Percentiles rank a stretch among this genome's conserved stretches.
Conservation (phyloP, 2,329 filamentous ascomycete genomes). For the Pseudogymnoascus sp. region DNA sequence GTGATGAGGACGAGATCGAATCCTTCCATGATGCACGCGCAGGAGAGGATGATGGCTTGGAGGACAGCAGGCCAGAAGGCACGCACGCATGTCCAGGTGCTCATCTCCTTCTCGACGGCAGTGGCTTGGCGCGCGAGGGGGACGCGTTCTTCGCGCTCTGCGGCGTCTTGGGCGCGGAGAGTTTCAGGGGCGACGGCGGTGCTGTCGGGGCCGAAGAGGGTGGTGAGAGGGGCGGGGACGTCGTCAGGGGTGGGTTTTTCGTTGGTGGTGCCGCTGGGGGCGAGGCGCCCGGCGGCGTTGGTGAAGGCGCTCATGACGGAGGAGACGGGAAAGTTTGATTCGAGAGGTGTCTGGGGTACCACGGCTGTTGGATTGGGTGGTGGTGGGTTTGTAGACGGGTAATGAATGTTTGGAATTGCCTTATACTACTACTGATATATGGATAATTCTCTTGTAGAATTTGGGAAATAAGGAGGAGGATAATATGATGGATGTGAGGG, state of each 20-base stretch:
- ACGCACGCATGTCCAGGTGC: neutral
- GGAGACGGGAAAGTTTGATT: neutral
- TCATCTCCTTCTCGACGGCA: neutral
- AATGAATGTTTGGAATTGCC: neutral
- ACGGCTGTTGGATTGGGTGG: neutral
- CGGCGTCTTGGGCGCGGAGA: neutral
- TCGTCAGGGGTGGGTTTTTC: neutral
- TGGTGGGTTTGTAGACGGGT: neutral
- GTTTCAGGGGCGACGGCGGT: neutral
- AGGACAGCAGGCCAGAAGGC: neutral
- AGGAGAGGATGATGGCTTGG: neutral
- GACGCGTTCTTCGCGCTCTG: constrained; percentile 2
- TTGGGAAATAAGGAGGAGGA: neutral
- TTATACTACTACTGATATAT: neutral
- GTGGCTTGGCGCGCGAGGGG: neutral
- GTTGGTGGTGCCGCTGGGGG: neutral
- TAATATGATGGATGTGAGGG: neutral
- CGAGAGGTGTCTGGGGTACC: neutral
- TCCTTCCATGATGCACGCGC: constrained; percentile 2
- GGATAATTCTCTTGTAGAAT: neutral
- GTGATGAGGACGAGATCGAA: constrained; percentile 7
- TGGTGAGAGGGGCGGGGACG: neutral
- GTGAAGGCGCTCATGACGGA: neutral
- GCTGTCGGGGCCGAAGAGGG: neutral
- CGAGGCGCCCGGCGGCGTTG: neutral